Percentiles rank a stretch among this genome's conserved stretches.
Conservation (phyloP, 371 early-diverging fungal species). For the Mortierella sp. region DNA sequence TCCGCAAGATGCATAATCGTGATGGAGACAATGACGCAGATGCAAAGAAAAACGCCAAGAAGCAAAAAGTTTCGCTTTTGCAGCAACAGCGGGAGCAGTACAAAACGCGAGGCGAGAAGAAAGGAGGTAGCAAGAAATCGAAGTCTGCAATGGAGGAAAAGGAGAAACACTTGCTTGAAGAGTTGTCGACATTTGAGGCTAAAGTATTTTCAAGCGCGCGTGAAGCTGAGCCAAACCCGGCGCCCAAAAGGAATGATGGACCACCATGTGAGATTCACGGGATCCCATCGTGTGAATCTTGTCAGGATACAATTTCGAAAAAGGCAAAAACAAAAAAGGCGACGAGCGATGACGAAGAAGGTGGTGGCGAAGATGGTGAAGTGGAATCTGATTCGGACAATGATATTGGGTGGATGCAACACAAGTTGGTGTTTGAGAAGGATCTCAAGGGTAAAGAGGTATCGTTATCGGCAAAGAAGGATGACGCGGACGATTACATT, state of each 20-base stretch:
- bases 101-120: conserved; percentile 55
- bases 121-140: conserved; percentile 43
- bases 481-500: conserved; percentile 78
- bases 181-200: conserved; percentile 61
- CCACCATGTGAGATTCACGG: conserved; percentile 72
- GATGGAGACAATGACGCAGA: conserved; percentile 33
- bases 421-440: conserved; percentile 76
- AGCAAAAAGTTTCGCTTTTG: conserved; percentile 64
- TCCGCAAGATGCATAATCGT: conserved; percentile 66
- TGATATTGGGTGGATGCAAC: conserved; percentile 78
- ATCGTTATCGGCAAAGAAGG: conserved; percentile 65
- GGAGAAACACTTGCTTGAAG: conserved; percentile 53
- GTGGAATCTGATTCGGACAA: conserved; percentile 44
- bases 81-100: conserved; percentile 70
- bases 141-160: conserved; percentile 37
- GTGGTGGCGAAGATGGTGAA: conserved; percentile 20
- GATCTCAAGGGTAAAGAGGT: conserved; percentile 75
- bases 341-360: neutral
- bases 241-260: conserved; percentile 47
- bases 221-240: conserved; percentile 42
- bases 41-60: conserved; percentile 26
- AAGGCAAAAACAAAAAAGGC: conserved; percentile 8
- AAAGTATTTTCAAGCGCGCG: conserved; percentile 46
- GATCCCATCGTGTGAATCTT: conserved; percentile 77
- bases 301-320: conserved; percentile 55